Base-by-base conservation (phyloP, 176 grass and related monocot species). In the Ensete ventricosum region DNA sequence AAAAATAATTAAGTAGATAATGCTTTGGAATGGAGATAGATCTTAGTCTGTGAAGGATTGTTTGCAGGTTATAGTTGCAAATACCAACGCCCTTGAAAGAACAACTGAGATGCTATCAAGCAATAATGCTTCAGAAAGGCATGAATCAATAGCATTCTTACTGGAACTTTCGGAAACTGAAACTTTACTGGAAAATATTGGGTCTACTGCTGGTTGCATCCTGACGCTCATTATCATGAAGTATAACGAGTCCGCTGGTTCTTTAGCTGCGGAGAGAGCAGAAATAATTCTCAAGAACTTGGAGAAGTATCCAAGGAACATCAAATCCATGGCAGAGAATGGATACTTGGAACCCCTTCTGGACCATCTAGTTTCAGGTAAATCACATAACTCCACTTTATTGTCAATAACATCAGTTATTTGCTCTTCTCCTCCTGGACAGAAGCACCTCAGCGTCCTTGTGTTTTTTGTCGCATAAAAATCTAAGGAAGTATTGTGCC, bases 291-390 rank as follows among this genome's bases (percentile, higher is more conserved):
- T 97, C 9, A 83, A 79, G 60, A 97, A 97, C 64, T 76, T 97
- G 78, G 93, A 93, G 77, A 97, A 88, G 62, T 86, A 85, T 53
- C 72, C 87, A 0, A 83, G 84, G 71, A 97, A 97, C 75, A 90
- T 97, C 54, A 97, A 84, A 53, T 88, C 76, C 79, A 97, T 97
- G 93, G 93, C 93, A 69, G 85, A 92, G 68, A 87, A 83, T 85
- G 93, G 93, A 71, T 90, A 85, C 77, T 89, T 90, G 73, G 90
- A 93, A 24, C 93, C 93, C 53, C 93, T 97, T 79, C 79, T 85
- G 76, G 84, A 50, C 73, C 80, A 93, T 79, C 79, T 97, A 73
- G 85, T 90, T 62, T 87, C 86, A 80, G 93, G 93, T 97, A 88
- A 62, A 80, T 51, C 57, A 50, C 5, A 21, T 78, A 72, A 25